A percentile compares a stretch with the other conserved stretches of the same genome.
These are phyloP conservation scores for Thielaviopsis populi DNA, from an alignment of 2,329 filamentous ascomycete genomes.

Conservation along the genomic window DNA sequence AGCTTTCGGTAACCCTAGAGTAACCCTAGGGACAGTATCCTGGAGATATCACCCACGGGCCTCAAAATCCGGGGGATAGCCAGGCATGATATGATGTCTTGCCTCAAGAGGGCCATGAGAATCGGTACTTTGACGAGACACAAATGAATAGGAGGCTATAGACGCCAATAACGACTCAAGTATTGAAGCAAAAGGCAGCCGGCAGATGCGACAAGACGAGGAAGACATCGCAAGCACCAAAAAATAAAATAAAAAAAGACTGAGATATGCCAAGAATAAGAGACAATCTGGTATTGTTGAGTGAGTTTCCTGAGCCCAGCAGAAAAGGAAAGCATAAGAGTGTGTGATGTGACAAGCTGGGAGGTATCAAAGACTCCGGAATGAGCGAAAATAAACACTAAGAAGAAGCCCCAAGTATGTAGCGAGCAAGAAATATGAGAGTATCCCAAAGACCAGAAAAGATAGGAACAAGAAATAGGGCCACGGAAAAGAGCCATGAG, in stretches of 20 bases:
- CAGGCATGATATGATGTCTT: no score
- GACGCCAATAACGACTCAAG: no score
- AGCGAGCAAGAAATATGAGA: conserved; percentile 1
- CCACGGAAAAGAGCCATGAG: neutral
- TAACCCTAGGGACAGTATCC: neutral
- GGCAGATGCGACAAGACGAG: neutral
- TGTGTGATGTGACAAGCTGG: neutral
- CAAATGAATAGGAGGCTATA: no score
- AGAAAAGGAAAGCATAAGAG: neutral
- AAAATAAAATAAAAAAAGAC: neutral
- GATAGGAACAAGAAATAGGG: neutral
- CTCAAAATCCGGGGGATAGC: neutral
- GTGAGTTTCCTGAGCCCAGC: neutral
- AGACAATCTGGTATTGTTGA: neutral
- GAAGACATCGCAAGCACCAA: neutral
- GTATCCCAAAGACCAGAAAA: conserved; percentile 7
- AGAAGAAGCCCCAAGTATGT: neutral
- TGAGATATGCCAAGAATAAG: neutral
- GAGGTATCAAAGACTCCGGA: conserved; percentile 7
- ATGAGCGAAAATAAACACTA: conserved; percentile 5
- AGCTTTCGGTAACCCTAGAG: neutral
- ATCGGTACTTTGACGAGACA: no score
- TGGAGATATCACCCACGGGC: neutral
- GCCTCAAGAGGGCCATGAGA: no score
- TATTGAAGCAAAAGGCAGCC: no score